Conservation (phyloP, 1,284 basidiomycete genomes). For the Rhodotorula sp. region DNA sequence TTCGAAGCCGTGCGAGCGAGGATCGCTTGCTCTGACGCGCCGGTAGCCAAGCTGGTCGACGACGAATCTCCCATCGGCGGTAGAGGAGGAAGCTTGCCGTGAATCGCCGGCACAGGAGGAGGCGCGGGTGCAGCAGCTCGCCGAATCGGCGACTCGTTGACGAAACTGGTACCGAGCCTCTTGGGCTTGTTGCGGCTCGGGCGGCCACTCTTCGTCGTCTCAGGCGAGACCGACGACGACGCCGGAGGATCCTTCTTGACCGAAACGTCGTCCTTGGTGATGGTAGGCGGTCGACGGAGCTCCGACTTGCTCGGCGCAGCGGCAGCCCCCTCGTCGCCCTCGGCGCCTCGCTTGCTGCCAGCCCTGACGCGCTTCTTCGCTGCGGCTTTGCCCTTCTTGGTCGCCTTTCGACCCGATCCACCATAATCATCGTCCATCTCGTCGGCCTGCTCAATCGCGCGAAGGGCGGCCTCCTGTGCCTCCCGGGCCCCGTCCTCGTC, state of each 20-base stretch:
- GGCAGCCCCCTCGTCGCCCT: not conserved
- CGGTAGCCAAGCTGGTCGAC: too few species aligned
- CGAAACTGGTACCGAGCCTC: not conserved
- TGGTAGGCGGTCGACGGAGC: not conserved
- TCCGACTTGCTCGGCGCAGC: not conserved
- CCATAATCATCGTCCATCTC: constrained; percentile 15
- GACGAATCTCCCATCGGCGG: too few species aligned
- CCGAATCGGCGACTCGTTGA: too few species aligned
- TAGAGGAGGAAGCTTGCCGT: too few species aligned
- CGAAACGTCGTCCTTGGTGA: not conserved
- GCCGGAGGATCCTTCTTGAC: not conserved
- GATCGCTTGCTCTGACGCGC: too few species aligned
- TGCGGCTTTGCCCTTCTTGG: constrained; percentile 2
- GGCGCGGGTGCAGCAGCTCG: too few species aligned
- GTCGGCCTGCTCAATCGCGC: not conserved
- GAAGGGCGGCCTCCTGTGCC: not conserved
- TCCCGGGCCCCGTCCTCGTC: constrained; percentile 10
- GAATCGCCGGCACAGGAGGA: too few species aligned
- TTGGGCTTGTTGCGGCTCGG: not conserved
- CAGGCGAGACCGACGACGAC: not conserved
- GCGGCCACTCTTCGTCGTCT: not conserved
- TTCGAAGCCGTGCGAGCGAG: not conserved
- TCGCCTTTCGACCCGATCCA: not conserved
- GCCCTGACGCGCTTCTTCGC: not conserved
- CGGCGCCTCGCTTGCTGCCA: not conserved